Base-by-base conservation (phyloP, 495 filamentous ascomycete species). In the Talaromyces trachyspermus region DNA sequence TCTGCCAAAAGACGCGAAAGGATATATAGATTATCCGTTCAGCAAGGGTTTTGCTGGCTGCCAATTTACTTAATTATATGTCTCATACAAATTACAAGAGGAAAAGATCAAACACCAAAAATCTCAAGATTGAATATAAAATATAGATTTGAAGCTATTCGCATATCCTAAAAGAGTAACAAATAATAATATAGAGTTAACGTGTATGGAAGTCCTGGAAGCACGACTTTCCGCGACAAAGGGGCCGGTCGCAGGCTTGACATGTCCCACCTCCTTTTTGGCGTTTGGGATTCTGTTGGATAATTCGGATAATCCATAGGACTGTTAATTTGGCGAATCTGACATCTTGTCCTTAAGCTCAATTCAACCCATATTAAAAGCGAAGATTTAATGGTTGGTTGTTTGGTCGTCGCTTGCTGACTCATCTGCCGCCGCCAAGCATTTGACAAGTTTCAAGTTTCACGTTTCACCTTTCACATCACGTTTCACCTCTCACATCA, bases 11-110 rank as follows among this genome's bases (percentile, higher is more conserved):
- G 53, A 69, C 4, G 56, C 66, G 12, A 59, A 54, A 35, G 86
- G 86, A 9, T 91, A 85, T 56, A 72, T 66, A 5, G 82, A 85
- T 56, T 85, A 83, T 58, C 60, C 61, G 17, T 58, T 58, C 43
- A 54, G 55, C 19, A 44, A 54, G 29, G 17, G 47, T 4, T 49
- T 49, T 42, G 46, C 46, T 25, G 17, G n/a, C n/a, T n/a, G n/a
- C n/a, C n/a, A n/a, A n/a, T n/a, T n/a, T n/a, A n/a, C n/a, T n/a
- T n/a, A n/a, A n/a, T n/a, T n/a, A n/a, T n/a, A n/a, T n/a, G n/a
- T n/a, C n/a, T n/a, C n/a, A n/a, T n/a, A n/a, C n/a, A n/a, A n/a
- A n/a, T n/a, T n/a, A n/a, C n/a, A n/a, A n/a, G n/a, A n/a, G n/a
- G n/a, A n/a, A n/a, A n/a, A n/a, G n/a, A n/a, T n/a, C n/a, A n/a